These are phyloP conservation scores for Chimonanthus salicifolius DNA, from an alignment of 164 flowering plant genomes.

Conservation along the genomic window DNA sequence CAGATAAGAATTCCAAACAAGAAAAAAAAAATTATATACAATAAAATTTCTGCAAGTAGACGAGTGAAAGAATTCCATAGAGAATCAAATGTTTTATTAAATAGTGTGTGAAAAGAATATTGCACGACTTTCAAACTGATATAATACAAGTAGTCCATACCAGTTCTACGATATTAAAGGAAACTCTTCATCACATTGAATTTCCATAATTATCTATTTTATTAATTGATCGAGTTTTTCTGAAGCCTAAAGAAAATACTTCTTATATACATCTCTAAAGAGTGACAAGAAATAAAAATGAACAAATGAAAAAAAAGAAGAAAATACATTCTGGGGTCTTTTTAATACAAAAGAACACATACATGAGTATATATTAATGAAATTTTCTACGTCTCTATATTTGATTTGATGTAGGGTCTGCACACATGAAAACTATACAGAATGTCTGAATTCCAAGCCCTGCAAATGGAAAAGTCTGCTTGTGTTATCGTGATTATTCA, in stretches of 20 bases:
- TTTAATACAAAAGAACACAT: conserved; percentile 19
- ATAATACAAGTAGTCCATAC: background rate
- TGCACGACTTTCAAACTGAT: background rate
- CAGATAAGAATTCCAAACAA: background rate
- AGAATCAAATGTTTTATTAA: background rate
- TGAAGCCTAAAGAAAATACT: too few relatives aligned
- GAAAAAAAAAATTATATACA: too few relatives aligned
- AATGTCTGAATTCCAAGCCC: conserved; percentile 5
- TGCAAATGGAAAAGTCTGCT: background rate
- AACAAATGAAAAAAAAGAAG: background rate
- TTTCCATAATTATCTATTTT: too few relatives aligned
- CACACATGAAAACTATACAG: conserved; percentile 16
- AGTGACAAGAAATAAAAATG: too few relatives aligned
- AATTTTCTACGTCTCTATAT: conserved; percentile 1
- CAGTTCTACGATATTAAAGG: too few relatives aligned
- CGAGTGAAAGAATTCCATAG: background rate
- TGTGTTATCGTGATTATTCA: background rate
- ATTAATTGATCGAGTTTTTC: too few relatives aligned
- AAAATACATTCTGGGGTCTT: conserved; percentile 1
- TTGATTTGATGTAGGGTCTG: background rate
- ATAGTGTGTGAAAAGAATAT: too few relatives aligned
- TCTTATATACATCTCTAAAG: background rate
- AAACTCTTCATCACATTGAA: too few relatives aligned
- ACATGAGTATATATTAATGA: conserved; percentile 12
- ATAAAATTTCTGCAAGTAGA: too few relatives aligned